Evolutionary conservation across 2,329 filamentous ascomycete genomes (phyloP).

Genomic region (Setomelanomma holmii): DNA sequence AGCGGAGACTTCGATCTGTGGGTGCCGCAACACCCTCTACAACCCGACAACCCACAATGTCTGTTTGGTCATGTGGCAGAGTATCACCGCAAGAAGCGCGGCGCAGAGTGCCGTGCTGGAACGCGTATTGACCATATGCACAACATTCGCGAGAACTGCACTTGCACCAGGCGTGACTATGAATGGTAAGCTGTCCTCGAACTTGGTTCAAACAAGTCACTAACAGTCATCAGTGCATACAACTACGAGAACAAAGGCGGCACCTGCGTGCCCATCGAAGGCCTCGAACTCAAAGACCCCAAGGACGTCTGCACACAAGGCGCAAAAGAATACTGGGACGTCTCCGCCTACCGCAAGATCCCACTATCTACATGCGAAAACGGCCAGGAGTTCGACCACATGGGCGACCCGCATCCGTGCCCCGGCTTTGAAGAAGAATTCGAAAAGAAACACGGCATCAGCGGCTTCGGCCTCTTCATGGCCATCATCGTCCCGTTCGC

Average conservation of each 20-base stretch:
- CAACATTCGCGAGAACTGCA: conserved; percentile 75
- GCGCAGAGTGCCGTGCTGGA: conserved; percentile 81
- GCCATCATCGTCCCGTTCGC: conserved; percentile 78
- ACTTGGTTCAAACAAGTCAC: background rate
- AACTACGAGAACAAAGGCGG: conserved; percentile 88
- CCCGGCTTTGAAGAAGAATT: conserved; percentile 84
- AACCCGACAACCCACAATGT: conserved; percentile 78
- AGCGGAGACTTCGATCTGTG: conserved; percentile 83
- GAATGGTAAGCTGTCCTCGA: conserved; percentile 75
- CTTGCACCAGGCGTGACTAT: conserved; percentile 83
- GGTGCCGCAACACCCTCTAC: conserved; percentile 82
- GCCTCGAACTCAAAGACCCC: conserved; percentile 70
- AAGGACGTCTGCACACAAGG: conserved; percentile 68
- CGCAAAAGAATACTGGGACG: conserved; percentile 80
- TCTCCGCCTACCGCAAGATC: conserved; percentile 87
- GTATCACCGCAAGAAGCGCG: conserved; percentile 89
- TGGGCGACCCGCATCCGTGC: conserved; percentile 68
- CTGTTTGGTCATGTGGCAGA: conserved; percentile 90
- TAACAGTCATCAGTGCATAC: conserved; percentile 72
- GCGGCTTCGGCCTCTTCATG: conserved; percentile 81
- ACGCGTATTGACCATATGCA: conserved; percentile 70
- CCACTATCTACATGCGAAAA: conserved; percentile 86
- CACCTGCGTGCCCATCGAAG: conserved; percentile 77
- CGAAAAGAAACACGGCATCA: conserved; percentile 71
- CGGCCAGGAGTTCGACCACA: conserved; percentile 77